A percentile compares a stretch with the other conserved stretches of the same genome.
These are phyloP conservation scores for Tulasnella sp. DNA, from an alignment of 768 basidiomycete species.

Conservation along the genomic window DNA sequence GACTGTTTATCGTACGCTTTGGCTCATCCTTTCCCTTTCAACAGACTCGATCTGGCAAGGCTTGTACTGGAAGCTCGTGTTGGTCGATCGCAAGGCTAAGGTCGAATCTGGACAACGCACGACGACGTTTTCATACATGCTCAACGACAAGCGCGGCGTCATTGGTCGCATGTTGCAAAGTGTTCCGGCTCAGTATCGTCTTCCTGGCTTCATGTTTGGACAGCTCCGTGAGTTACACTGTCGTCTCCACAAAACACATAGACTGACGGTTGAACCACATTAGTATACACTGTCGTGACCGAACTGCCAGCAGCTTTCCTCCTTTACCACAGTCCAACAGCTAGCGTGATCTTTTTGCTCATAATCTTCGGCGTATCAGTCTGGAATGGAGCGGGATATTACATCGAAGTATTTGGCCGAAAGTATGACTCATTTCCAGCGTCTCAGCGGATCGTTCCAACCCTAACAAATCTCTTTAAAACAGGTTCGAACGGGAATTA, in stretches of 20 bases:
- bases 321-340: conserved; percentile 69
- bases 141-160: conserved; percentile 78
- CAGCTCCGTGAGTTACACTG: conserved; percentile 56
- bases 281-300: conserved; percentile 79
- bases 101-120: conserved; percentile 86
- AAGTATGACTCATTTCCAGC: conserved; percentile 45
- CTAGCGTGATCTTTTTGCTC: conserved; percentile 72
- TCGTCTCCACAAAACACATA: neutral
- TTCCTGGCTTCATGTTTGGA: conserved; percentile 70
- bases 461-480: conserved; percentile 20
- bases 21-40: neutral
- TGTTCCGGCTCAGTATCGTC: conserved; percentile 54
- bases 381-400: conserved; percentile 95
- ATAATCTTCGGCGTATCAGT: conserved; percentile 77
- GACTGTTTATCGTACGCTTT: neutral
- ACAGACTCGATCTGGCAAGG: conserved; percentile 88
- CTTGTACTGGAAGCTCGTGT: conserved; percentile 92
- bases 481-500: conserved; percentile 85
- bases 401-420: conserved; percentile 93
- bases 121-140: conserved; percentile 80
- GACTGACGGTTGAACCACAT: conserved; percentile 4
- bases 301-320: conserved; percentile 78
- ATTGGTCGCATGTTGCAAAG: conserved; percentile 66
- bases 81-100: conserved; percentile 80
- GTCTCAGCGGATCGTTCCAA: conserved; percentile 16